Evolutionary conservation across 495 filamentous ascomycete genomes (phyloP).

Genomic region (Talaromyces nanjingensis): DNA sequence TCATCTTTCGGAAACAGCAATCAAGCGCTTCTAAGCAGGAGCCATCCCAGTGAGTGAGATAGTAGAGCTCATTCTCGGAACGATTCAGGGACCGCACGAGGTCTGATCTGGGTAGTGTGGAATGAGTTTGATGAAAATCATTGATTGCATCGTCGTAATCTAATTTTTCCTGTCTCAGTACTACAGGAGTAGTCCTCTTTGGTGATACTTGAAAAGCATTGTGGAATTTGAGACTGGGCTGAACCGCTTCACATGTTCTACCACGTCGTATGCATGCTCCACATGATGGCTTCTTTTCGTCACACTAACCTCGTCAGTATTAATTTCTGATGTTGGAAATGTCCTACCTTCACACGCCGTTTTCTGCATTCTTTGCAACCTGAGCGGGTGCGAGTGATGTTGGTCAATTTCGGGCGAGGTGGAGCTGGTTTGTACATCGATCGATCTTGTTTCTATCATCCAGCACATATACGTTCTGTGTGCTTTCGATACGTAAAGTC

Average conservation of each 20-base stretch:
- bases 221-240: background rate
- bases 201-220: background rate
- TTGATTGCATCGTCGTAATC: background rate
- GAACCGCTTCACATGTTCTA: background rate
- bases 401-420: slow-evolving; percentile 21
- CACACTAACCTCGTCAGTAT: background rate
- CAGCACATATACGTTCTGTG: background rate
- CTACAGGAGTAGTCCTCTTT: too few relatives aligned
- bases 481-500: too few relatives aligned
- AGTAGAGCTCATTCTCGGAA: background rate
- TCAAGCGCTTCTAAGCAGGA: background rate
- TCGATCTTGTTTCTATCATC: background rate
- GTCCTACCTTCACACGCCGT: background rate
- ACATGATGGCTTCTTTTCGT: background rate
- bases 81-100: background rate
- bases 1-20: background rate
- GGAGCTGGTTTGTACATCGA: slow-evolving; percentile 20
- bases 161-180: background rate
- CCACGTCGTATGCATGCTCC: background rate
- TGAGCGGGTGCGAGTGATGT: slow-evolving; percentile 20
- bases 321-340: background rate
- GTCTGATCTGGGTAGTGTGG: background rate
- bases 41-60: background rate
- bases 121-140: background rate
- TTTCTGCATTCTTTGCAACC: slow-evolving; percentile 19